Conservation (phyloP, 768 basidiomycete genomes). For the Mycena crocata region DNA sequence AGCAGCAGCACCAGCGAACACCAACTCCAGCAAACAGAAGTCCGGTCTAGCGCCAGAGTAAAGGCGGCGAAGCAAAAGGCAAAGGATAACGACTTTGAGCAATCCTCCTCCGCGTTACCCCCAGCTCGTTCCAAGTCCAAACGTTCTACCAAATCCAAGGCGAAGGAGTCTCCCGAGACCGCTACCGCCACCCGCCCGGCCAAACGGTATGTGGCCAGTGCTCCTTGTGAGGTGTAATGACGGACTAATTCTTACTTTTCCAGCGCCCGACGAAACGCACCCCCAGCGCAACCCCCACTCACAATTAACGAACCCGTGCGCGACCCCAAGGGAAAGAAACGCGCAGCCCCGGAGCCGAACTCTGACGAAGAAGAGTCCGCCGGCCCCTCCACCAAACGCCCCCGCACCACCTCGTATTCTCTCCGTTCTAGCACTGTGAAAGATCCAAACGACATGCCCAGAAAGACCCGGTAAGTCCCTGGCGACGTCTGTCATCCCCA, state of each 20-base stretch:
- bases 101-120: conserved; percentile 58
- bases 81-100: conserved; percentile 58
- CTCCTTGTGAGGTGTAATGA: conserved; percentile 27
- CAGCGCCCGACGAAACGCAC: conserved; percentile 72
- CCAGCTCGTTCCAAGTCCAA: conserved; percentile 55
- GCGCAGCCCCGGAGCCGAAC: conserved; percentile 77
- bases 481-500: conserved; percentile 18
- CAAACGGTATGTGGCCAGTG: conserved; percentile 69
- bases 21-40: conserved; percentile 54
- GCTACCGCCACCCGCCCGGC: conserved; percentile 54
- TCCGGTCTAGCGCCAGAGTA: conserved; percentile 82
- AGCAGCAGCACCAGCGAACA: conserved; percentile 71
- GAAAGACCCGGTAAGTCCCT: conserved; percentile 71
- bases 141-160: conserved; percentile 73
- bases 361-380: conserved; percentile 74
- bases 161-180: conserved; percentile 69
- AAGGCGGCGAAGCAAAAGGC: conserved; percentile 81
- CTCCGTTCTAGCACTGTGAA: conserved; percentile 69
- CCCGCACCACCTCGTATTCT: conserved; percentile 71
- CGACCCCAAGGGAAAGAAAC: conserved; percentile 93
- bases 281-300: conserved; percentile 54
- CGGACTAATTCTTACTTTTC: conserved; percentile 41
- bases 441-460: conserved; percentile 71
- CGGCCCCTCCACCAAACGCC: conserved; percentile 71
- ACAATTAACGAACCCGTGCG: conserved; percentile 81